phyloP scores from a whole-genome alignment of 805 yeast genomes.

The Metschnikowia corniflorae region DNA sequence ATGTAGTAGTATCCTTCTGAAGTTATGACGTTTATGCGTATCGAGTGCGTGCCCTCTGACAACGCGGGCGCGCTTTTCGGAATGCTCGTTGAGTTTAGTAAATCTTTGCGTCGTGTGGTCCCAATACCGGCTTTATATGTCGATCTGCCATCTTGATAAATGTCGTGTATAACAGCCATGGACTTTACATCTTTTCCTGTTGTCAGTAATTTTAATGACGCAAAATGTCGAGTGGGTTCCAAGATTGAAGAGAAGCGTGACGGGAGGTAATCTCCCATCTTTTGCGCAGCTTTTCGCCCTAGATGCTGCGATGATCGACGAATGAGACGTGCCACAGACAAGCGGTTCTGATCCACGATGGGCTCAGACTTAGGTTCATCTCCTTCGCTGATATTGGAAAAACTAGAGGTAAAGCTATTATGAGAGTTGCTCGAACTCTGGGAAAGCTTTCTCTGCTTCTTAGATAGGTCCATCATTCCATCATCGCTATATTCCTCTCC shows the following conservation, averaged over 20 bases:
- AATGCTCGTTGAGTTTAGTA: no score
- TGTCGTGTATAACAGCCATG: constrained; percentile 43
- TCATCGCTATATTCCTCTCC: constrained; percentile 28
- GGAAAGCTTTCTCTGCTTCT: constrained; percentile 36
- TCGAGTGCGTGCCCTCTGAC: constrained; percentile 13
- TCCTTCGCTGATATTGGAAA: constrained; percentile 21
- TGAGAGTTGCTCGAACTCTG: constrained; percentile 36
- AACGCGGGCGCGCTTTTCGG: no score
- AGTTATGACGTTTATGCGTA: constrained; percentile 68
- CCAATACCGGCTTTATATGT: background rate
- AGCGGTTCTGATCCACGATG: constrained; percentile 63
- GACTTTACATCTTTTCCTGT: constrained; percentile 39
- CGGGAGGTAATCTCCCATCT: constrained; percentile 85
- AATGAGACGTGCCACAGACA: constrained; percentile 71
- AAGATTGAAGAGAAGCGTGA: constrained; percentile 73
- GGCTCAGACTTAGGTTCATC: constrained; percentile 48
- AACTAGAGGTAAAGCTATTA: constrained; percentile 31
- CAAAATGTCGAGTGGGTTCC: constrained; percentile 90
- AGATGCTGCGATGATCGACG: constrained; percentile 74
- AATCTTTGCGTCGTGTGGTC: background rate
- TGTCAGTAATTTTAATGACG: constrained; percentile 67
- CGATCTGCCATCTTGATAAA: constrained; percentile 22
- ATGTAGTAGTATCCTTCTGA: constrained; percentile 77
- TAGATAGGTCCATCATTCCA: constrained; percentile 22
- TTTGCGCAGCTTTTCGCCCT: constrained; percentile 80